A percentile compares a stretch with the other conserved stretches of the same genome.
These are phyloP conservation scores for Chrysosporium keratinophilum DNA, from an alignment of 2,329 filamentous ascomycete genomes.

Conservation along the genomic window DNA sequence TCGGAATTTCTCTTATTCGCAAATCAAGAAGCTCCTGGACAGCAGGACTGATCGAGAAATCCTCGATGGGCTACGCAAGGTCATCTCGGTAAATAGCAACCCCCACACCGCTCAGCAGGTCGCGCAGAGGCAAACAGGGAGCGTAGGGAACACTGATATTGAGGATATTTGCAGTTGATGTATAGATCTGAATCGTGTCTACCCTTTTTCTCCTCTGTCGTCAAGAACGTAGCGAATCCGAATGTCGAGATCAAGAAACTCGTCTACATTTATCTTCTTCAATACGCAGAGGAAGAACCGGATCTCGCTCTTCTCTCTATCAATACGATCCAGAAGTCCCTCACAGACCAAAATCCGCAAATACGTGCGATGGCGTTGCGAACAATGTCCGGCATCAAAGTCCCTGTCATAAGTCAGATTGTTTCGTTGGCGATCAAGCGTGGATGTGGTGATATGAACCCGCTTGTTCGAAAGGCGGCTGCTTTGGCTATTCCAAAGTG, in stretches of 20 bases:
- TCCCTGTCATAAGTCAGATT: conserved; percentile 95
- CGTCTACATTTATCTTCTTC: conserved; percentile 95
- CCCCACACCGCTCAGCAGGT: background rate
- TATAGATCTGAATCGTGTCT: conserved; percentile 81
- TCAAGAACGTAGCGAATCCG: conserved; percentile 93
- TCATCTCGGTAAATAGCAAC: conserved; percentile 58
- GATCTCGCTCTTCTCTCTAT: conserved; percentile 92
- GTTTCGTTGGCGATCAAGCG: conserved; percentile 93
- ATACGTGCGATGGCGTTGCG: conserved; percentile 83
- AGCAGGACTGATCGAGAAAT: conserved; percentile 89
- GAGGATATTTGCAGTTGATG: conserved; percentile 60
- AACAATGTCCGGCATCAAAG: conserved; percentile 95
- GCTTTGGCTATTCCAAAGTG: conserved; percentile 93
- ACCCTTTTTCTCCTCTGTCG: conserved; percentile 91
- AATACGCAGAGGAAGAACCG: conserved; percentile 91
- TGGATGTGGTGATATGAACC: conserved; percentile 85
- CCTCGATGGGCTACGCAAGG: conserved; percentile 77
- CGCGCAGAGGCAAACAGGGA: background rate
- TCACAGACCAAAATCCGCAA: conserved; percentile 84
- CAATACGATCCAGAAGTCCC: conserved; percentile 96
- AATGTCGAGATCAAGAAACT: conserved; percentile 95
- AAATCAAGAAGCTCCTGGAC: conserved; percentile 90
- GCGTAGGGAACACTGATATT: conserved; percentile 5
- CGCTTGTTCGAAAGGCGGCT: conserved; percentile 82
- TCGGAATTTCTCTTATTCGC: conserved; percentile 60